Base-by-base conservation (phyloP, 192 early-diverging fungal species). In the Gonapodya sp. region DNA sequence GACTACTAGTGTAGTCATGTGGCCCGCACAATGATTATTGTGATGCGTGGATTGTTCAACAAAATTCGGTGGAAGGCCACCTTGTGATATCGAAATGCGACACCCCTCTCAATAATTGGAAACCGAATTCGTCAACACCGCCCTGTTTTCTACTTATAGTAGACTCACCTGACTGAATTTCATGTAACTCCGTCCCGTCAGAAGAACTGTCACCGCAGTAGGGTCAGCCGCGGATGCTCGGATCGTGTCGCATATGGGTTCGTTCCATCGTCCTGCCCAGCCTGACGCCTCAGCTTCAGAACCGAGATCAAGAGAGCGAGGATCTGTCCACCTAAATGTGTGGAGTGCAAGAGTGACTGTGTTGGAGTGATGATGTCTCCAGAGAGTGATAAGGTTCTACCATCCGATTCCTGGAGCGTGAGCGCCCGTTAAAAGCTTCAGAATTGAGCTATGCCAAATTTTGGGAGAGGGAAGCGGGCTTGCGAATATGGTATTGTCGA, bases 331-430 rank as follows among this genome's bases (percentile, higher is more conserved):
- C 46, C 46, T 64, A 16, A 24, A 24, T 24, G 24, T 8, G 8
- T 64, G 46, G 46, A n/a, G n/a, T n/a, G n/a, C n/a, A n/a, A n/a
- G n/a, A n/a, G n/a, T n/a, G n/a, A n/a, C n/a, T n/a, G n/a, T n/a
- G n/a, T n/a, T n/a, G n/a, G n/a, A n/a, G n/a, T n/a, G n/a, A n/a
- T n/a, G n/a, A n/a, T n/a, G n/a, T n/a, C n/a, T n/a, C n/a, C n/a
- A n/a, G n/a, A n/a, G n/a, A n/a, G n/a, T n/a, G n/a, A n/a, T n/a
- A n/a, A n/a, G n/a, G 24, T 64, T 24, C 24, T 24, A 64, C 75
- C 75, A 77, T 77, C 75, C 75, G 75, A 77, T 77, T 18, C 30
- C 75, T 2, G 75, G 75, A 33, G 34, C 75, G 31, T 16, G 34
- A 31, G 75, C 16, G 8, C 75, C 75, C 31, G 75, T 77, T 2